These are phyloP conservation scores for Abrus precatorius DNA, from an alignment of 306 rosid genomes.

Conservation along the genomic window DNA sequence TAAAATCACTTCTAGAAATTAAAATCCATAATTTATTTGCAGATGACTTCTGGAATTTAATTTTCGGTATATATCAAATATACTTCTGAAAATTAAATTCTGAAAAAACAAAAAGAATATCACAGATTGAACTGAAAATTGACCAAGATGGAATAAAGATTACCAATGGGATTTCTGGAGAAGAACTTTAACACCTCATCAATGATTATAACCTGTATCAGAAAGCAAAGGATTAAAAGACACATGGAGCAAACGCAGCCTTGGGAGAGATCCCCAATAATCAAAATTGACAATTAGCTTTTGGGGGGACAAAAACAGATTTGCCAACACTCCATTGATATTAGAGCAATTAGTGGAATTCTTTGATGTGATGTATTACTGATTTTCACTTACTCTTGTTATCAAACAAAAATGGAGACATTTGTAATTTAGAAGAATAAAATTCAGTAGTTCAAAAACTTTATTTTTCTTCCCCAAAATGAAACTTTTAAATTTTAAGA, in stretches of 20 bases:
- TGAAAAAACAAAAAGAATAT: background rate
- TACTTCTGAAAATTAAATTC: no score
- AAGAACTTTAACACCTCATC: constrained; percentile 94
- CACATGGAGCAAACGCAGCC: constrained; percentile 29
- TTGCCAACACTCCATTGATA: background rate
- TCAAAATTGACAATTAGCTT: constrained; percentile 24
- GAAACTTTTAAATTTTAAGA: background rate
- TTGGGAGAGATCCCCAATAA: constrained; percentile 27
- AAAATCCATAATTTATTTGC: no score
- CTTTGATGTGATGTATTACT: constrained; percentile 5
- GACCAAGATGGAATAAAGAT: constrained; percentile 46
- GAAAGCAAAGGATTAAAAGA: constrained; percentile 32
- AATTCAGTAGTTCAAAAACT: background rate
- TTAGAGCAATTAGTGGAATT: background rate
- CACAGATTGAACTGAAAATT: constrained; percentile 38
- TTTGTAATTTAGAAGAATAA: constrained; percentile 22
- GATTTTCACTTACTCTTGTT: background rate
- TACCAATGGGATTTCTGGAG: constrained; percentile 83
- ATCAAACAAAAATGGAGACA: constrained; percentile 8
- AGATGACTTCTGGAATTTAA: no score
- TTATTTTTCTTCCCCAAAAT: background rate
- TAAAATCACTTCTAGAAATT: no score
- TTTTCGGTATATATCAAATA: no score
- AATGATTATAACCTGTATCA: constrained; percentile 79
- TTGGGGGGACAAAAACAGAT: background rate